Conservation (phyloP, 169 alveolate genomes). For the Perkinsus chesapeaki region DNA sequence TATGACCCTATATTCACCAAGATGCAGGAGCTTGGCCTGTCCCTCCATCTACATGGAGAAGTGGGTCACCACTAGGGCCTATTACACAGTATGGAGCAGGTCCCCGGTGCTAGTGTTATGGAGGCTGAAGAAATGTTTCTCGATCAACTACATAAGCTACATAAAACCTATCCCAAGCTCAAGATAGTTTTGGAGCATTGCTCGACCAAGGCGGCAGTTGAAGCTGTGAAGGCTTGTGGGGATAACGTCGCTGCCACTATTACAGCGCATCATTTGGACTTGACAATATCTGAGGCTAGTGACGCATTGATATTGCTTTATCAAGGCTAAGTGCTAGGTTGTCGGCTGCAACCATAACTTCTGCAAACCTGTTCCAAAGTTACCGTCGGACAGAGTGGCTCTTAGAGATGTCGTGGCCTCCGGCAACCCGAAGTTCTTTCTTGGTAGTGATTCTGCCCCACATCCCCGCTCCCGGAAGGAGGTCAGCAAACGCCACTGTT, state of each 20-base stretch:
- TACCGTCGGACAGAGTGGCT: slow-evolving; percentile 26
- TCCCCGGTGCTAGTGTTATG: slow-evolving; percentile 23
- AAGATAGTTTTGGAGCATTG: slow-evolving; percentile 40
- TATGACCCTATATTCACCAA: slow-evolving; percentile 17
- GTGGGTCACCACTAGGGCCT: not conserved
- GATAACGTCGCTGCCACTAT: slow-evolving; percentile 33
- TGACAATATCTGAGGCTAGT: not conserved
- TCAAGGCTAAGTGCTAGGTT: not conserved
- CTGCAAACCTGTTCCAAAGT: slow-evolving; percentile 43
- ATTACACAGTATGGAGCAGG: not conserved
- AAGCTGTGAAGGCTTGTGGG: slow-evolving; percentile 3
- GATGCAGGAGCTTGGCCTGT: slow-evolving; percentile 27
- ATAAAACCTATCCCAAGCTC: slow-evolving; percentile 19
- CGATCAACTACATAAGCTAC: slow-evolving; percentile 24
- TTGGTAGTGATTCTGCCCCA: slow-evolving; percentile 46
- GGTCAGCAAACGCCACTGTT: not conserved
- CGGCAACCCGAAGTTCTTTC: slow-evolving; percentile 34
- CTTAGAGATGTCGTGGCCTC: slow-evolving; percentile 26
- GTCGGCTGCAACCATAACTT: slow-evolving; percentile 30
- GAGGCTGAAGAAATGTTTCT: slow-evolving; percentile 34
- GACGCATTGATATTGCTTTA: not conserved
- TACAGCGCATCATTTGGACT: slow-evolving; percentile 39
- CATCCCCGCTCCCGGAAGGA: slow-evolving; percentile 24
- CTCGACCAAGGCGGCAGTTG: slow-evolving; percentile 37
- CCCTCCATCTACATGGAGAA: slow-evolving; percentile 39